A percentile compares a stretch with the other conserved stretches of the same genome.
phyloP scores from a whole-genome alignment of 306 rosid species.

The Parietaria judaica region DNA sequence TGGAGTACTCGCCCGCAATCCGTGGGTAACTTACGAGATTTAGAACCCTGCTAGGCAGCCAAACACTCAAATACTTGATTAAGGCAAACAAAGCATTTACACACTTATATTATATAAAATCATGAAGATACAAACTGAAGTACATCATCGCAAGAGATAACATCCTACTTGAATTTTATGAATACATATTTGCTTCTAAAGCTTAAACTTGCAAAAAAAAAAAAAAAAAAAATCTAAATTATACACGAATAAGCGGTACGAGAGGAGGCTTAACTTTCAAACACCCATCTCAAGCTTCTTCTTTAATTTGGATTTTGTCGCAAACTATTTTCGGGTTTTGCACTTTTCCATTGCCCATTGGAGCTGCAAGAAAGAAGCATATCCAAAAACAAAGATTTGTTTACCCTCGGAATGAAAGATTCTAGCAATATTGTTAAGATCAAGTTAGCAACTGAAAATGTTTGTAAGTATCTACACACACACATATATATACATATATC shows the following conservation, averaged over 20 bases:
- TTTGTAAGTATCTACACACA: too few relatives aligned
- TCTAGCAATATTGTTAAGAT: too few relatives aligned
- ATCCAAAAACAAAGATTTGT: too few relatives aligned
- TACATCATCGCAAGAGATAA: constrained; percentile 11
- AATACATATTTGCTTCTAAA: constrained; percentile 26
- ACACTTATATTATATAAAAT: constrained; percentile 19
- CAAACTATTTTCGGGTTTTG: constrained; percentile 45
- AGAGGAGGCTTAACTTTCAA: constrained; percentile 4
- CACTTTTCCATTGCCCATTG: constrained; percentile 82
- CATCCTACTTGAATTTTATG: constrained; percentile 26
- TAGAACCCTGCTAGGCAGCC: constrained; percentile 10
- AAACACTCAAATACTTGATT: constrained; percentile 10
- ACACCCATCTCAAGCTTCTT: constrained; percentile 10
- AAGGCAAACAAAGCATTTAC: constrained; percentile 43
- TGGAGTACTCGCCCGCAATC: too few relatives aligned
- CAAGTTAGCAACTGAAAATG: too few relatives aligned
- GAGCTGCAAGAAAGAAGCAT: constrained; percentile 46
- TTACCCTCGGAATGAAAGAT: too few relatives aligned
- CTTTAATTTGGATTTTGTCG: constrained; percentile 16
- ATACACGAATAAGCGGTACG: constrained; percentile 19
- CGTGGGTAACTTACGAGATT: too few relatives aligned
- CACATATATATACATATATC: too few relatives aligned
- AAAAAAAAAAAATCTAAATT: constrained; percentile 26
- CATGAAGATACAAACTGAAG: constrained; percentile 27
- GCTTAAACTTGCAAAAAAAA: constrained; percentile 16